Evolutionary conservation across 805 yeast species (phyloP).

Genomic region (Saturnispora bothae): DNA sequence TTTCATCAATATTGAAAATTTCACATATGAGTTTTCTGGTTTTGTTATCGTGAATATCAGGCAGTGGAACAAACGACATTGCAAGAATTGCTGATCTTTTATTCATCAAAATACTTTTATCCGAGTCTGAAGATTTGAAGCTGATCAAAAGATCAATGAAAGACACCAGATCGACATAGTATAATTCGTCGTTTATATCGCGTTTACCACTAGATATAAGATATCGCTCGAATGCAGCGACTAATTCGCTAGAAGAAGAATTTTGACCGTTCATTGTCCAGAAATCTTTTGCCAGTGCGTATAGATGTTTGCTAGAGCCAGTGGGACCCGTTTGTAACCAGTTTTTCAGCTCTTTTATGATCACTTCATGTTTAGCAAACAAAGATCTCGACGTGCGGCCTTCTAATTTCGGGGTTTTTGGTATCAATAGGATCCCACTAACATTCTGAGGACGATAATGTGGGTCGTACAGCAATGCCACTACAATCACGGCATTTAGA

Average conservation of each 20-base stretch:
- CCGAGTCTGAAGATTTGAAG: conserved; percentile 11
- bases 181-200: conserved; percentile 5
- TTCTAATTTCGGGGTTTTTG: conserved; percentile 14
- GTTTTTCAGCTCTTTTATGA: conserved; percentile 18
- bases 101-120: conserved; percentile 3
- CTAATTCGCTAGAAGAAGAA: not conserved
- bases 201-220: not conserved
- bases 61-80: conserved; percentile 11
- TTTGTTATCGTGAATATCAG: conserved; percentile 12
- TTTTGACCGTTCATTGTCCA: not conserved
- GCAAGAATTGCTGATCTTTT: conserved; percentile 10
- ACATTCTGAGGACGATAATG: conserved; percentile 15
- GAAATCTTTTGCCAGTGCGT: not conserved
- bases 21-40: conserved; percentile 8
- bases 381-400: conserved; percentile 16
- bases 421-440: conserved; percentile 14
- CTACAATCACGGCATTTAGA: conserved; percentile 4
- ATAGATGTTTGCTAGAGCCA: not conserved
- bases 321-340: conserved; percentile 12
- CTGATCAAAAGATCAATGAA: conserved; percentile 14
- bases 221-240: conserved; percentile 3
- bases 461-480: conserved; percentile 20
- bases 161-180: conserved; percentile 8
- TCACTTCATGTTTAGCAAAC: conserved; percentile 17
- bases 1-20: conserved; percentile 8